Evolutionary conservation across 225 moss, liverwort and hornwort genomes (phyloP).

Genomic region (Neckera pumila): DNA sequence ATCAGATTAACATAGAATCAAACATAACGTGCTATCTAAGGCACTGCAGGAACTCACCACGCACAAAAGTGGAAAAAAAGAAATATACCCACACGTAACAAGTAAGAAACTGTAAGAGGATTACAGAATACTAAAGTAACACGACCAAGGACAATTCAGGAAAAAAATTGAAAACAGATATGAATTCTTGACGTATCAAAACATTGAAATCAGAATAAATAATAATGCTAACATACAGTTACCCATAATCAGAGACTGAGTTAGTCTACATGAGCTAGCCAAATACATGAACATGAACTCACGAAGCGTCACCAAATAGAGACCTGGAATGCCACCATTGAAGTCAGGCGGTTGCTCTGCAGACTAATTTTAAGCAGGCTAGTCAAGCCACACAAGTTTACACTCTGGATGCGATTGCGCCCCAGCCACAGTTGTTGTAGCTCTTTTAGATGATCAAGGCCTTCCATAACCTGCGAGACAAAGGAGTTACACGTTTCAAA

Average conservation of each 20-base stretch:
- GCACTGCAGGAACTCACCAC: not conserved
- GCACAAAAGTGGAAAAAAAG: not conserved
- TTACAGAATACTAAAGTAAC: not conserved
- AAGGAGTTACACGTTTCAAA: not conserved
- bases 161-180: not conserved
- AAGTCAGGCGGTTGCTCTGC: constrained; percentile 89
- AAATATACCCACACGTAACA: not conserved
- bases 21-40: not conserved
- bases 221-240: not conserved
- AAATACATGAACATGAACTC: not conserved
- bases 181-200: not conserved
- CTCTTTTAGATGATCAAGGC: constrained; percentile 48
- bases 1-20: not conserved
- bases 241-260: not conserved
- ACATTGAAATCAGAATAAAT: not conserved
- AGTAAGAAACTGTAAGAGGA: not conserved
- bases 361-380: constrained; percentile 67
- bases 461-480: constrained; percentile 57
- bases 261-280: not conserved
- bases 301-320: not conserved
- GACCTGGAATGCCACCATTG: constrained; percentile 74
- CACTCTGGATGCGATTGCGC: constrained; percentile 69
- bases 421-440: constrained; percentile 91
- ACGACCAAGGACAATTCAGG: not conserved
- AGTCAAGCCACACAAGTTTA: constrained; percentile 70